Base-by-base conservation (phyloP, 2,329 filamentous ascomycete genomes). In the Aspergillus pseudoterreus region DNA sequence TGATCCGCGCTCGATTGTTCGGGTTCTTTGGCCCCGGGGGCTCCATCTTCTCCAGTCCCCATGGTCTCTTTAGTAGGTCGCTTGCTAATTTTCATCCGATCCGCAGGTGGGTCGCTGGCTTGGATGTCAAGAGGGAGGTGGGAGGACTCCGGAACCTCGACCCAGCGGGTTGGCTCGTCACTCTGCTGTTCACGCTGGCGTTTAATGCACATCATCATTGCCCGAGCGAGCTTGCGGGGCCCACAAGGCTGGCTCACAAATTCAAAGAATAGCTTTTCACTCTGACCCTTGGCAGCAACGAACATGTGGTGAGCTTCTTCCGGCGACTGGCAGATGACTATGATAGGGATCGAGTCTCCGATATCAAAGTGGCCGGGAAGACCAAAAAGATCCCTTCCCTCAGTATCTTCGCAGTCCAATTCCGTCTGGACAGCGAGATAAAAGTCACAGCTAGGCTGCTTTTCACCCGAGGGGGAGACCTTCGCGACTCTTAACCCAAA, bases 211-310 rank as follows among this genome's bases (percentile, higher is more conserved):
- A 59, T 43, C 10, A 54, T 47, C 8, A 71, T 47, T 2, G 67
- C 64, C 9, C 59, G 63, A 8, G 66, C 66, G n/a, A 71, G 47
- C 27, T 71, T 71, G 6, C 61, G 60, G 2, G 67, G 66, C 2
- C 67, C 68, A 48, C 65, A 68, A 1, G 68, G 68, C 33, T 71
- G 67, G 45, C 65, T 64, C 19, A 71, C 63, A 12, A 69, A 66
- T 48, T 70, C 67, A 14, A 68, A 58, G 15, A 68, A 52, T 1
- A 43, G 15, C 11, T 49, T 10, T 21, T 57, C 27, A 4, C 24
- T 45, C 12, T 47, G 47, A n/a, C 45, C 38, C 9, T 51, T 45
- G 9, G 57, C 41, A 3, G 51, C 47, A 10, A 55, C 24, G 17
- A 51, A 59, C 50, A 64, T 51, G 5, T 38, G 38, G 35, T 64